Base-by-base conservation (phyloP, 345 rosid genomes). In the Carallia pectinifolia region DNA sequence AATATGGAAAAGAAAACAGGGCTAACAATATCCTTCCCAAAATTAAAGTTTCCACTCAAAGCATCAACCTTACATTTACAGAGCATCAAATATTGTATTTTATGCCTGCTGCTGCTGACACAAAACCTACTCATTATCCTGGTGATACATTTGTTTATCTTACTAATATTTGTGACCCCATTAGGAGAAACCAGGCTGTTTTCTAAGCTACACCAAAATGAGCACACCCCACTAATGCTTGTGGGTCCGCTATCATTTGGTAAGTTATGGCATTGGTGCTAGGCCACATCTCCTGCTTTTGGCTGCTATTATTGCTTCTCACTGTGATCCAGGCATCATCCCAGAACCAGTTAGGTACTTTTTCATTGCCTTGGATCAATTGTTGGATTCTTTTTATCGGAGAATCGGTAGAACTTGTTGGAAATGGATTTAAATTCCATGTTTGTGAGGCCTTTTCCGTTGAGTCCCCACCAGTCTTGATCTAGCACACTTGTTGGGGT, bases 271-370 rank as follows among this genome's bases (percentile, higher is more conserved):
- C 39, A 5, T 55, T 62, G 34, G 37, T 38, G 1, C 60, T 48
- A 1, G 47, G 48, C 53, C 6, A 52, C 15, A 9, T 64, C 53
- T 55, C 67, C 53, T 30, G 58, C n/a, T 71, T 76, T 37, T 48
- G 36, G 37, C 4, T 3, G 68, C 50, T 6, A 16, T 53, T 58
- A 34, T 66, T 73, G 72, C 79, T 67, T 74, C 93, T 80, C 19
- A 88, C 86, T 0, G 85, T 79, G 33, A 74, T 19, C 93, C 90
- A 88, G 39, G 38, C 68, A 52, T 77, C 85, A 66, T 83, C 85
- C 67, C 52, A 65, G 36, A 61, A 63, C 93, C 85, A 82, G 23
- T 48, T 64, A 23, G 65, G 72, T 53, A 59, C 31, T 7, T 18
- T 37, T 44, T 7, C 23, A 36, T 53, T 54, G 29, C 19, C 76